Percentiles rank a stretch among this genome's conserved stretches.
phyloP scores from a whole-genome alignment of 2,329 filamentous ascomycete species.

The Knoxdaviesia capensis region DNA sequence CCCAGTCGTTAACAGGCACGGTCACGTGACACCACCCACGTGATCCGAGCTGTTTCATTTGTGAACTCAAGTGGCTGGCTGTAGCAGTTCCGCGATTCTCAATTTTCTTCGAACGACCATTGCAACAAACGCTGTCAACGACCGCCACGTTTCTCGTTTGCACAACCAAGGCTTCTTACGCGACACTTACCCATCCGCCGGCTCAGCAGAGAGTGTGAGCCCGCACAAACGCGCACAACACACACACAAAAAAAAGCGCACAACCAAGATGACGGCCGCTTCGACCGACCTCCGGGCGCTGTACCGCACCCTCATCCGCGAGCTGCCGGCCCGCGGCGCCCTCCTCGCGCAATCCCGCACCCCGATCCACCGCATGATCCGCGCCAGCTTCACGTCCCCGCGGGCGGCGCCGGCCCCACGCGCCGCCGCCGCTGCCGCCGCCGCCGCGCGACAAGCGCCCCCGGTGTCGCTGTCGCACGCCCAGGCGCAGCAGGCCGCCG shows the following conservation, averaged over 20 bases:
- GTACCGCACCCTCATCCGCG: constrained; percentile 76
- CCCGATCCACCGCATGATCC: constrained; percentile 49
- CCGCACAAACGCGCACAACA: not conserved
- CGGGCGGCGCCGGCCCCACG: constrained; percentile 11
- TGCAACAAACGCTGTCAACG: too few relatives aligned
- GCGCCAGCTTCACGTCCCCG: constrained; percentile 31
- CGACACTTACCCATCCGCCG: not conserved
- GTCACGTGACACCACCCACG: not conserved
- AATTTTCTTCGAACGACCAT: not conserved
- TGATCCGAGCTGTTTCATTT: constrained; percentile 6
- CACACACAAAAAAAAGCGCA: not conserved
- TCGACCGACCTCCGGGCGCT: constrained; percentile 45
- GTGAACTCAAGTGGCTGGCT: not conserved
- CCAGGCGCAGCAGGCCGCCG: constrained; percentile 52
- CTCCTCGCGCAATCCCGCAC: constrained; percentile 37
- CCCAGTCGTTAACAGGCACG: not conserved
- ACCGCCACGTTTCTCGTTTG: too few relatives aligned
- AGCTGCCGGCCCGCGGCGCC: constrained; percentile 51
- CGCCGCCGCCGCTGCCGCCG: constrained; percentile 8
- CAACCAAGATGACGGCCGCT: constrained; percentile 13
- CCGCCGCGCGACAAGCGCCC: constrained; percentile 8
- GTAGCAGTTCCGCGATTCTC: not conserved
- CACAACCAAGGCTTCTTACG: too few relatives aligned
- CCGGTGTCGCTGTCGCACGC: constrained; percentile 5
- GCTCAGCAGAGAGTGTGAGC: not conserved